Evolutionary conservation across 2,329 filamentous ascomycete species (phyloP).

Genomic region (Penicillium carneum): DNA sequence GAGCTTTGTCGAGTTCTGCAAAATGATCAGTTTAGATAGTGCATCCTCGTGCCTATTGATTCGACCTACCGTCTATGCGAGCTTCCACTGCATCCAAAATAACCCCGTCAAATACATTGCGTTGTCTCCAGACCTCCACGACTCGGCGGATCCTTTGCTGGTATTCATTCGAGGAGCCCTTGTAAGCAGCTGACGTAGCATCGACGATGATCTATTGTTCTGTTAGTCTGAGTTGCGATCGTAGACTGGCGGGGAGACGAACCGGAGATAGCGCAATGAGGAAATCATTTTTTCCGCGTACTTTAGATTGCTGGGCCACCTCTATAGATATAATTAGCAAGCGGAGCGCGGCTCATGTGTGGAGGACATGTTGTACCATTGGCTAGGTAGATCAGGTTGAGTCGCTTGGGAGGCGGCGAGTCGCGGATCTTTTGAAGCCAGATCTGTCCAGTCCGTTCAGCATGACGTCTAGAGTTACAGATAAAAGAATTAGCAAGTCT

Average conservation of each 20-base stretch:
- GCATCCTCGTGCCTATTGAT: background rate
- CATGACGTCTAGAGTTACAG: constrained; percentile 72
- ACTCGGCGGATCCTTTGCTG: constrained; percentile 88
- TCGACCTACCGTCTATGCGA: constrained; percentile 73
- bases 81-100: constrained; percentile 83
- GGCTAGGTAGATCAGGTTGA: constrained; percentile 91
- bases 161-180: constrained; percentile 82
- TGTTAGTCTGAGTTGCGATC: constrained; percentile 32
- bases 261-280: constrained; percentile 85
- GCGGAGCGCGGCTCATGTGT: constrained; percentile 10
- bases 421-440: constrained; percentile 92
- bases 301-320: constrained; percentile 94
- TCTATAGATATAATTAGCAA: constrained; percentile 62
- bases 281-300: constrained; percentile 90
- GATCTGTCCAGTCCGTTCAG: constrained; percentile 86
- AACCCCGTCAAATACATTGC: constrained; percentile 79
- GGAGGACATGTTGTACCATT: constrained; percentile 72
- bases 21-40: constrained; percentile 6
- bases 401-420: constrained; percentile 80
- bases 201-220: constrained; percentile 75
- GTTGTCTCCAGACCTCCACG: constrained; percentile 90
- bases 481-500: constrained; percentile 26
- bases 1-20: constrained; percentile 64
- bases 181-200: constrained; percentile 88
- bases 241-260: constrained; percentile 29